These are phyloP conservation scores for Trichoderma afroharzianum DNA, from an alignment of 2,329 filamentous ascomycete species.

Conservation along the genomic window DNA sequence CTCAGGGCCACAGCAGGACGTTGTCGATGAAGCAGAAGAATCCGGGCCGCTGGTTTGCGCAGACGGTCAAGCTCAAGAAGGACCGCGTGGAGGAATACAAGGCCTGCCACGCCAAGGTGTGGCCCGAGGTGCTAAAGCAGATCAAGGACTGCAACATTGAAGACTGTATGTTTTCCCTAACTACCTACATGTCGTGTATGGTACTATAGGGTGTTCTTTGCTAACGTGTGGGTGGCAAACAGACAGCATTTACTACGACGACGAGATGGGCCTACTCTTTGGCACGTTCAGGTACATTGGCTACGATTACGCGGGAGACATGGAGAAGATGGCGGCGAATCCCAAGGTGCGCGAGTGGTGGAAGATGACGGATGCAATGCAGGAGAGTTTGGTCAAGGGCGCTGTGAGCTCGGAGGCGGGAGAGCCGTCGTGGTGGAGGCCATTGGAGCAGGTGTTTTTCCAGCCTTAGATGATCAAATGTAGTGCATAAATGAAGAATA, in stretches of 20 bases:
- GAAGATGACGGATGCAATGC: slow-evolving; percentile 74
- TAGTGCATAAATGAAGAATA: background rate
- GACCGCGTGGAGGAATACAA: slow-evolving; percentile 67
- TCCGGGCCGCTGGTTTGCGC: slow-evolving; percentile 58
- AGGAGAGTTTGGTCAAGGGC: slow-evolving; percentile 60
- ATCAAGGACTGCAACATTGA: slow-evolving; percentile 72
- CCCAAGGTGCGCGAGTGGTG: slow-evolving; percentile 75
- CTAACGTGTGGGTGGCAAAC: background rate
- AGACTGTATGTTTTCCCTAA: slow-evolving; percentile 54
- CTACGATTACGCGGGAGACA: slow-evolving; percentile 67
- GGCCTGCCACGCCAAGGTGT: slow-evolving; percentile 67
- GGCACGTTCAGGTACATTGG: slow-evolving; percentile 78
- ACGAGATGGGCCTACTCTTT: slow-evolving; percentile 61
- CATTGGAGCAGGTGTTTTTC: slow-evolving; percentile 67
- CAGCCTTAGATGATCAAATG: slow-evolving; percentile 37
- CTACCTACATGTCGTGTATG: background rate
- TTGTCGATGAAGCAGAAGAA: slow-evolving; percentile 30
- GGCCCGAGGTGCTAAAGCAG: slow-evolving; percentile 73
- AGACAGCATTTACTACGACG: slow-evolving; percentile 73
- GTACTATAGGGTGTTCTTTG: background rate
- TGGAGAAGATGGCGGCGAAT: slow-evolving; percentile 71
- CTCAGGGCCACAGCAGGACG: background rate
- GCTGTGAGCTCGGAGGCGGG: slow-evolving; percentile 57
- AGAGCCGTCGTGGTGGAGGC: slow-evolving; percentile 65
- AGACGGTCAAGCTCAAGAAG: slow-evolving; percentile 69